A percentile compares a stretch with the other conserved stretches of the same genome.
phyloP scores from a whole-genome alignment of 139 green algal species.

The Haematococcus sp. region DNA sequence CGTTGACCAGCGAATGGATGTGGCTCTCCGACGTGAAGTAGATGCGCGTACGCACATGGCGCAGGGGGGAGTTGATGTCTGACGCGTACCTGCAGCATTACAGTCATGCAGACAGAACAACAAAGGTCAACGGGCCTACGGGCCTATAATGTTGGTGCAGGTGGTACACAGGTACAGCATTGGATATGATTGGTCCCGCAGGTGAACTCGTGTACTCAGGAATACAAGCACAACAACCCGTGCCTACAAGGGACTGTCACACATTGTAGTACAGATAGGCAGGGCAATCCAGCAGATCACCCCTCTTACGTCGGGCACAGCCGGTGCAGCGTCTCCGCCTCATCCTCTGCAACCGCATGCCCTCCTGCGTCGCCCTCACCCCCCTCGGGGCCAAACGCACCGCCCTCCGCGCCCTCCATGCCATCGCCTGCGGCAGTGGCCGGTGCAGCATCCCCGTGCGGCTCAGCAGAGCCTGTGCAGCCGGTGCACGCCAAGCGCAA shows the following conservation, averaged over 20 bases:
- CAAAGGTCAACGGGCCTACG: not conserved
- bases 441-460: too few relatives aligned
- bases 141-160: too few relatives aligned
- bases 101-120: slow-evolving; percentile 21
- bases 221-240: too few relatives aligned
- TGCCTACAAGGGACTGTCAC: too few relatives aligned
- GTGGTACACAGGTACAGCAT: too few relatives aligned
- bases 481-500: too few relatives aligned
- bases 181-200: too few relatives aligned
- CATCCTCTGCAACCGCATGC: slow-evolving; percentile 4
- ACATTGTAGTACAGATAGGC: too few relatives aligned
- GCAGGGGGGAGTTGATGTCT: slow-evolving; percentile 89
- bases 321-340: slow-evolving; percentile 20
- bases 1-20: slow-evolving; percentile 94
- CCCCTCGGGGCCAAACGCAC: not conserved
- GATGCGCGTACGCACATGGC: slow-evolving; percentile 96
- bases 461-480: too few relatives aligned
- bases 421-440: too few relatives aligned
- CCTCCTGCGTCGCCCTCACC: not conserved
- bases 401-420: not conserved
- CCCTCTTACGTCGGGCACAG: not conserved
- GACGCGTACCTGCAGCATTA: slow-evolving; percentile 88
- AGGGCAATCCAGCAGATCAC: too few relatives aligned
- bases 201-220: too few relatives aligned
- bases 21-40: slow-evolving; percentile 97